phyloP scores from a whole-genome alignment of 2,329 filamentous ascomycete species.

The Triangularia verruculosa region DNA sequence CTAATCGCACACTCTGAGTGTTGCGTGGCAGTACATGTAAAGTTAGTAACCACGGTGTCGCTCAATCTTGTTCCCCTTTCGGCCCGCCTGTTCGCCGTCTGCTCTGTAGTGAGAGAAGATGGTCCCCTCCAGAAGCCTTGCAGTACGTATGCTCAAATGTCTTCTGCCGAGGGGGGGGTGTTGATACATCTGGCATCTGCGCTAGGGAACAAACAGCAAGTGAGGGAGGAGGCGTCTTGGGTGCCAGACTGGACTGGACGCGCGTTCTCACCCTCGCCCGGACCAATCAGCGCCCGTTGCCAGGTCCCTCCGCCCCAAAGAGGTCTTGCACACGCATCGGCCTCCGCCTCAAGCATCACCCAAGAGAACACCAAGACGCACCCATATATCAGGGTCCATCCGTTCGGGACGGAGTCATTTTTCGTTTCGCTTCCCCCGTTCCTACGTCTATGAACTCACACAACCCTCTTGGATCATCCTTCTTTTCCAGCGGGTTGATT shows the following conservation, averaged over 20 bases:
- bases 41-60: neutral
- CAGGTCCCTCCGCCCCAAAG: conserved; percentile 26
- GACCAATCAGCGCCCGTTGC: conserved; percentile 21
- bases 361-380: conserved; percentile 1
- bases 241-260: conserved; percentile 21
- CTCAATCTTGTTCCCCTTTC: neutral
- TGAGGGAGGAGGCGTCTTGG: conserved; percentile 16
- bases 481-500: neutral
- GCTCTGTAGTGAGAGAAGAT: neutral
- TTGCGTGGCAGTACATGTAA: conserved; percentile 26
- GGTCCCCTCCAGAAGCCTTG: neutral
- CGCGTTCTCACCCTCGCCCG: conserved; percentile 23
- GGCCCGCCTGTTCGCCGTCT: neutral
- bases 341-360: conserved; percentile 15
- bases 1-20: conserved; percentile 19
- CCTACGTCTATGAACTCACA: neutral
- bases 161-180: conserved; percentile 14
- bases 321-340: conserved; percentile 20
- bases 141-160: neutral
- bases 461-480: neutral
- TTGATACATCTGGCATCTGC: conserved; percentile 17
- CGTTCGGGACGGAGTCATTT: neutral
- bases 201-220: conserved; percentile 9
- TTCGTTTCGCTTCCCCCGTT: neutral
- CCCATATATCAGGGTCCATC: conserved; percentile 2